A percentile compares a stretch with the other conserved stretches of the same genome.
phyloP scores from a whole-genome alignment of 202 grass and related monocot species.

The Zizania palustris region DNA sequence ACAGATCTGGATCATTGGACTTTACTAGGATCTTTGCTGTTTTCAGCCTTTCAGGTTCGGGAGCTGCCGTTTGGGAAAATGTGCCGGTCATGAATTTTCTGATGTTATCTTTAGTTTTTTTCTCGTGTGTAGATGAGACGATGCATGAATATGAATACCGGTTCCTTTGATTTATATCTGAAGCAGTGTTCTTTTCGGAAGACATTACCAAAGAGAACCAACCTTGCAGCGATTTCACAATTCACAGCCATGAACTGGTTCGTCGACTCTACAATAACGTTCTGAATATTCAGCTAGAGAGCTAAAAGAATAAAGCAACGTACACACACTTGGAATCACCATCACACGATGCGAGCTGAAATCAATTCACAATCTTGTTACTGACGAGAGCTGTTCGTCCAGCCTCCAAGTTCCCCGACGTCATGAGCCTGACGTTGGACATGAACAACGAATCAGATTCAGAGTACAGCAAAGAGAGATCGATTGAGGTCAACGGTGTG shows the following conservation, averaged over 20 bases:
- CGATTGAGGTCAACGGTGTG: neutral
- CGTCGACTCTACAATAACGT: neutral
- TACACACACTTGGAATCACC: neutral
- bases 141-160: neutral
- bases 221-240: neutral
- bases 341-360: neutral
- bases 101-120: neutral
- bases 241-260: neutral
- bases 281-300: neutral
- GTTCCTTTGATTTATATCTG: neutral
- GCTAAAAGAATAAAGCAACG: no score
- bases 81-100: neutral
- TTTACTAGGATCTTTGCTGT: constrained; percentile 6
- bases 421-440: constrained; percentile 38
- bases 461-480: neutral
- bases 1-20: constrained; percentile 1
- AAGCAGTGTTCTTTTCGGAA: neutral
- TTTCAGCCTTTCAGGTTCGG: neutral
- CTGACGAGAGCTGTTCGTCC: constrained; percentile 45
- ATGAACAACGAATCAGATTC: constrained; percentile 1
- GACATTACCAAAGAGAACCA: neutral
- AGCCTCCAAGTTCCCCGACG: constrained; percentile 36
- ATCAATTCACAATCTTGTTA: constrained; percentile 1
- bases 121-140: neutral
- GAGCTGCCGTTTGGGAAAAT: no score